Conservation (phyloP, 106 monocot genomes). For the Allium sativum region DNA sequence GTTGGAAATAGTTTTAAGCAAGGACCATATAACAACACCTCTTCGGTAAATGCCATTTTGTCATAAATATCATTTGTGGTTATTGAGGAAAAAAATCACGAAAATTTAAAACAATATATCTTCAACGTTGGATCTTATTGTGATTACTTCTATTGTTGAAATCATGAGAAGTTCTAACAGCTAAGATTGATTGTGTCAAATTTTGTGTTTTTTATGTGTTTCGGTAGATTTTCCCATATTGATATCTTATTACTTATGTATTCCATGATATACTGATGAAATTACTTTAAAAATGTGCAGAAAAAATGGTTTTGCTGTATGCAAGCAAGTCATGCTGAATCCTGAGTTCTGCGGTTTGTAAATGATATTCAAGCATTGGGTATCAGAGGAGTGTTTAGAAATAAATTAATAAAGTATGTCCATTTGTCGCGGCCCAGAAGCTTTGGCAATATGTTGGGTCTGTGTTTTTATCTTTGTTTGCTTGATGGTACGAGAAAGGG, state of each 20-base stretch:
- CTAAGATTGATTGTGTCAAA: too few relatives aligned
- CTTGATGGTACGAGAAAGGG: too few relatives aligned
- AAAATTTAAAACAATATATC: not conserved
- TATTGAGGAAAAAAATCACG: not conserved
- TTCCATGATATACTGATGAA: too few relatives aligned
- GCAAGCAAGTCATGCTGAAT: conserved; percentile 34
- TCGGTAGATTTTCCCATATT: too few relatives aligned
- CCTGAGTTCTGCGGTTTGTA: conserved; percentile 12
- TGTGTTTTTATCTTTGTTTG: not conserved
- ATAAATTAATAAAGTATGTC: not conserved
- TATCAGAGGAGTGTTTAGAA: not conserved
- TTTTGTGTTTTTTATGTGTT: too few relatives aligned
- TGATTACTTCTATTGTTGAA: not conserved
- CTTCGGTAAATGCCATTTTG: conserved; percentile 22
- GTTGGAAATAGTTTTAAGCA: conserved; percentile 7
- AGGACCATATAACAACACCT: conserved; percentile 14
- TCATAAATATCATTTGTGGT: too few relatives aligned
- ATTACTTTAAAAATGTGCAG: conserved; percentile 23
- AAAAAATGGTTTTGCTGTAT: conserved; percentile 84
- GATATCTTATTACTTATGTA: too few relatives aligned
- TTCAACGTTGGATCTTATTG: not conserved
- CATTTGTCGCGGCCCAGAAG: not conserved
- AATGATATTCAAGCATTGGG: not conserved
- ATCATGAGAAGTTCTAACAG: too few relatives aligned
- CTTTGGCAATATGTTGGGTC: not conserved